phyloP scores from a whole-genome alignment of 805 yeast species.

The Saturnispora zaruensis region DNA sequence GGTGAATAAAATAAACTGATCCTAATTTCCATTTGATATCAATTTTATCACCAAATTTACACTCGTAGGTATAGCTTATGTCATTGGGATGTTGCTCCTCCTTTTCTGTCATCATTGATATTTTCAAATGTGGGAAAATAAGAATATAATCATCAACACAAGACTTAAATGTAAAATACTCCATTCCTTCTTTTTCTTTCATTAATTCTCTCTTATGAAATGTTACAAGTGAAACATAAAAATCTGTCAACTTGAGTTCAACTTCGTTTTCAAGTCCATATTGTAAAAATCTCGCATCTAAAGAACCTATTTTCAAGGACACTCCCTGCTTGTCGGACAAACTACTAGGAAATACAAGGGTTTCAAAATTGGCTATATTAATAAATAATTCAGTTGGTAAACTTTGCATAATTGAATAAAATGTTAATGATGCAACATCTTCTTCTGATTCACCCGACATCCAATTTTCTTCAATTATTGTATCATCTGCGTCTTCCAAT shows the following conservation, averaged over 20 bases:
- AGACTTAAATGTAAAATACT: not conserved
- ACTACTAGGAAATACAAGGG: conserved; percentile 77
- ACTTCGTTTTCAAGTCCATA: conserved; percentile 45
- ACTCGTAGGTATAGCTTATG: conserved; percentile 59
- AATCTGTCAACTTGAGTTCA: conserved; percentile 51
- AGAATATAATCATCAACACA: conserved; percentile 55
- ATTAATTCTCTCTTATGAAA: conserved; percentile 45
- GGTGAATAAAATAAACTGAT: conserved; percentile 78
- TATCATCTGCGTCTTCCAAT: not conserved
- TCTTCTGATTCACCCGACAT: not conserved
- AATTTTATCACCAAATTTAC: conserved; percentile 81
- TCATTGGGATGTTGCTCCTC: conserved; percentile 44
- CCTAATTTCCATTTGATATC: conserved; percentile 94
- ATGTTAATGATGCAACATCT: conserved; percentile 12
- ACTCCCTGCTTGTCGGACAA: conserved; percentile 71
- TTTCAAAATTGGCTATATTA: conserved; percentile 42
- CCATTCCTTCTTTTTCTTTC: conserved; percentile 18
- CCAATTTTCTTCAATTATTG: not conserved
- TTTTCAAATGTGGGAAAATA: conserved; percentile 64
- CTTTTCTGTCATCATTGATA: conserved; percentile 80
- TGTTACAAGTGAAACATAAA: conserved; percentile 58
- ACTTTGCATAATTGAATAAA: conserved; percentile 28
- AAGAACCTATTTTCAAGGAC: conserved; percentile 47
- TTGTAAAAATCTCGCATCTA: conserved; percentile 46
- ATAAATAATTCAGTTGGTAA: conserved; percentile 65